These are phyloP conservation scores for Penicillium canescens DNA, from an alignment of 495 filamentous ascomycete genomes.

Conservation along the genomic window DNA sequence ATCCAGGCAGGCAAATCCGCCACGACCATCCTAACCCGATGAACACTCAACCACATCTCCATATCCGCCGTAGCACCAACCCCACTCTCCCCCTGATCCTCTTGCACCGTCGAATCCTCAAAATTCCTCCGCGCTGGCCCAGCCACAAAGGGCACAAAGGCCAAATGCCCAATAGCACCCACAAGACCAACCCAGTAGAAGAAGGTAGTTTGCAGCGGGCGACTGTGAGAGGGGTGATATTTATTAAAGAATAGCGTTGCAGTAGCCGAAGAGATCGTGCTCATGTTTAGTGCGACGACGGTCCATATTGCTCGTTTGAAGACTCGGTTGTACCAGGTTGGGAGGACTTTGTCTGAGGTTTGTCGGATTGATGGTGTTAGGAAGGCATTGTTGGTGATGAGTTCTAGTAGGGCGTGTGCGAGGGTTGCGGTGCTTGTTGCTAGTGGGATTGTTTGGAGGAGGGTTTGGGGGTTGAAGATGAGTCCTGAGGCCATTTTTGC, in stretches of 20 bases:
- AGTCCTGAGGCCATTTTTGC: constrained; percentile 35
- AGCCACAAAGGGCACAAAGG: constrained; percentile 22
- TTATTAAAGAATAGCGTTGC: constrained; percentile 8
- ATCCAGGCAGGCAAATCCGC: constrained; percentile 23
- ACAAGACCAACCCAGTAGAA: constrained; percentile 20
- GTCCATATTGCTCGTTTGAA: constrained; percentile 12
- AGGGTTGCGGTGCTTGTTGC: constrained; percentile 41
- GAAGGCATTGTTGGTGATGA: constrained; percentile 27
- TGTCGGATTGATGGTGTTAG: constrained; percentile 5
- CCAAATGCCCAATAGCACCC: constrained; percentile 20
- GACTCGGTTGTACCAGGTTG: constrained; percentile 13
- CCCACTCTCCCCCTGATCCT: constrained; percentile 6
- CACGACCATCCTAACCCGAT: constrained; percentile 18
- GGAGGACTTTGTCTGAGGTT: constrained; percentile 17
- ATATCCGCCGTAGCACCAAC: constrained; percentile 11
- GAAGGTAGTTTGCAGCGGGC: constrained; percentile 6
- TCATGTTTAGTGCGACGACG: constrained; percentile 13
- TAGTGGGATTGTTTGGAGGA: constrained; percentile 37
- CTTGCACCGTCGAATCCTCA: not conserved
- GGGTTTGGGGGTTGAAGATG: constrained; percentile 38
- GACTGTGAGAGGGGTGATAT: not conserved
- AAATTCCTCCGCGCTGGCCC: constrained; percentile 18
- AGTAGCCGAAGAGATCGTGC: constrained; percentile 7
- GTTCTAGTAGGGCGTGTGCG: constrained; percentile 33
- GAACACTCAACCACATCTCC: constrained; percentile 21